phyloP scores from a whole-genome alignment of 2,329 filamentous ascomycete species.

The Rhynchosporium secalis region DNA sequence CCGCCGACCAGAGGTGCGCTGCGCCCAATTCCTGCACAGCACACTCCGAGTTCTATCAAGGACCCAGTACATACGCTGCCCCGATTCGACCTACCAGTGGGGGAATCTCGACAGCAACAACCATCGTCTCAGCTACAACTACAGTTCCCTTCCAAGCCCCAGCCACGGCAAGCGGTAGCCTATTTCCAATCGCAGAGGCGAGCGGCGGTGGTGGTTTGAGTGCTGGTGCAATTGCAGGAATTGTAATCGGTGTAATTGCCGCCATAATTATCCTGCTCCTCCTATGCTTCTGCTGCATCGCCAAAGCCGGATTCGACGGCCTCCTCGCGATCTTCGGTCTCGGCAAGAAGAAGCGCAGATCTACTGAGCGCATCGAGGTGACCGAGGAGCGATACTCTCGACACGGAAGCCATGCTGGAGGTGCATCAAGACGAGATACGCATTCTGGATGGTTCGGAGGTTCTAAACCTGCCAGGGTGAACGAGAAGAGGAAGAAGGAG shows the following conservation, averaged over 20 bases:
- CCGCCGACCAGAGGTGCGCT: conserved; percentile 66
- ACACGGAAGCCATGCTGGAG: conserved; percentile 44
- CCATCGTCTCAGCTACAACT: conserved; percentile 51
- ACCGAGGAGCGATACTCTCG: conserved; percentile 62
- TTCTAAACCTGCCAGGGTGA: conserved; percentile 47
- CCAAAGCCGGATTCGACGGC: conserved; percentile 60
- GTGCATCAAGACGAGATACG: conserved; percentile 31
- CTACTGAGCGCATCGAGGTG: conserved; percentile 55
- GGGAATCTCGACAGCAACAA: conserved; percentile 50
- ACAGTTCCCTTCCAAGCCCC: conserved; percentile 51
- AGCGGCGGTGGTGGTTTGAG: conserved; percentile 50
- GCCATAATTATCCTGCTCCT: conserved; percentile 67
- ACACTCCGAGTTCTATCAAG: conserved; percentile 43
- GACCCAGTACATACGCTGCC: conserved; percentile 38
- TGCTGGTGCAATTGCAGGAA: conserved; percentile 75
- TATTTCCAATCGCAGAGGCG: conserved; percentile 28
- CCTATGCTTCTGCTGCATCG: conserved; percentile 74
- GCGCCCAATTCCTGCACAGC: conserved; percentile 28
- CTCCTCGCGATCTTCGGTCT: conserved; percentile 61
- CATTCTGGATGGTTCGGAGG: conserved; percentile 57
- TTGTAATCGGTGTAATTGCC: conserved; percentile 71
- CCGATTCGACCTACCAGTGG: conserved; percentile 55
- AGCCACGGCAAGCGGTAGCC: conserved; percentile 51
- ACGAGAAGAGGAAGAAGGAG: conserved; percentile 51
- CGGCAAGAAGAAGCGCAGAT: conserved; percentile 50